phyloP scores from a whole-genome alignment of 2,329 filamentous ascomycete genomes.

The Colletotrichum eleusines region DNA sequence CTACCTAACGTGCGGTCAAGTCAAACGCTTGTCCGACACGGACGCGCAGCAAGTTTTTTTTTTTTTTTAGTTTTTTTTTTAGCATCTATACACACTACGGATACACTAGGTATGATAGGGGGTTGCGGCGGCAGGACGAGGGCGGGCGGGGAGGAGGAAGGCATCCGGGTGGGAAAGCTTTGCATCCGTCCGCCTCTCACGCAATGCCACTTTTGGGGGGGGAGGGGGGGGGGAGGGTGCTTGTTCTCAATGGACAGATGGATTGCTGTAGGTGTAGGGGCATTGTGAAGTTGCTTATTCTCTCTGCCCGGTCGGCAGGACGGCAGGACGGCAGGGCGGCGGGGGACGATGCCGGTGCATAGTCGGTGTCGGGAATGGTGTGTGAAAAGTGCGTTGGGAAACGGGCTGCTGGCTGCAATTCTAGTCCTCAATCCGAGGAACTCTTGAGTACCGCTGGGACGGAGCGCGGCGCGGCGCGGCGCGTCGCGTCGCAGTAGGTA shows the following conservation, averaged over 20 bases:
- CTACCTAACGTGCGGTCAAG: too few species aligned
- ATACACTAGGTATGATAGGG: too few species aligned
- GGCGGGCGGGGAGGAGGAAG: not conserved
- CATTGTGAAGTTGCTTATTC: not conserved
- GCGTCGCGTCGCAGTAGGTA: not conserved
- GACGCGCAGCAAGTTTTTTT: not conserved
- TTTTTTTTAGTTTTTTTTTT: too few species aligned
- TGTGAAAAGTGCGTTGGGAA: not conserved
- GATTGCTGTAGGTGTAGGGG: not conserved
- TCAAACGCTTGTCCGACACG: too few species aligned
- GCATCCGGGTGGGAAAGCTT: not conserved
- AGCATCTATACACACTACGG: not conserved
- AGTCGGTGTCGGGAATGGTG: not conserved
- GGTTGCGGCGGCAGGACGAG: constrained; percentile 2
- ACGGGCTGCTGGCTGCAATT: not conserved
- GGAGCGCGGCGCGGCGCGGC: not conserved
- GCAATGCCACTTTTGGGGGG: not conserved
- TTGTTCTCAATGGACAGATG: too few species aligned
- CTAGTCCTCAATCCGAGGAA: not conserved
- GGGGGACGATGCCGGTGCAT: constrained; percentile 10
- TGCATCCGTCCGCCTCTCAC: not conserved
- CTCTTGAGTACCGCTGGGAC: too few species aligned
- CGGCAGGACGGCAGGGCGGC: not conserved
- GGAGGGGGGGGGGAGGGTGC: not conserved
- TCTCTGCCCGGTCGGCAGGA: not conserved